phyloP scores from a whole-genome alignment of 1,284 basidiomycete species.

The Mycena sp. region DNA sequence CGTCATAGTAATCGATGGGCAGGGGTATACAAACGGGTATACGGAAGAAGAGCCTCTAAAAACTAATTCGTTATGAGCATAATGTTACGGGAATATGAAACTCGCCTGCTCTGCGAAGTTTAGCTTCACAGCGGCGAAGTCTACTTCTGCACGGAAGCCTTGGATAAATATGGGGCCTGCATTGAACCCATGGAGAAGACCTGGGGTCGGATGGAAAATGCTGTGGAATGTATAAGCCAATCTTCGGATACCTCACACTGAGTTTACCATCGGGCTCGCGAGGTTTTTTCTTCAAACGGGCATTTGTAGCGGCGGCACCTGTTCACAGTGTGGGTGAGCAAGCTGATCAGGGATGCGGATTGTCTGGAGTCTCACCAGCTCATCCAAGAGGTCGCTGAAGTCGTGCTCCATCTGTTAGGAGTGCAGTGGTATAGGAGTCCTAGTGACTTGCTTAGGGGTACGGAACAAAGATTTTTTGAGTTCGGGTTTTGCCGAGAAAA shows the following conservation, averaged over 20 bases:
- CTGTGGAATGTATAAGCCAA: not conserved
- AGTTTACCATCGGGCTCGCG: conserved; percentile 13
- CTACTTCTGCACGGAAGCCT: conserved; percentile 12
- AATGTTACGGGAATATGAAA: not conserved
- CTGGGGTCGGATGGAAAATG: conserved; percentile 14
- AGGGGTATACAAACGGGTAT: no score
- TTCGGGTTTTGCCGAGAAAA: no score
- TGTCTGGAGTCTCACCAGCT: not conserved
- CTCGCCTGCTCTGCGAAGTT: conserved; percentile 14
- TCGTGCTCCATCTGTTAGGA: conserved; percentile 24
- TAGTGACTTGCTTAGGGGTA: no score
- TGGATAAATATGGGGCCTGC: conserved; percentile 19
- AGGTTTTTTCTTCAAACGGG: not conserved
- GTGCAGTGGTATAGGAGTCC: no score
- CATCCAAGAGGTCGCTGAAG: conserved; percentile 23
- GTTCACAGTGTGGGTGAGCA: not conserved
- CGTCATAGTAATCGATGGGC: no score
- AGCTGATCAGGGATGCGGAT: not conserved
- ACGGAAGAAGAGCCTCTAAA: conserved; percentile 15
- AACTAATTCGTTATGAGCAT: not conserved
- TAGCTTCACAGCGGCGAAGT: conserved; percentile 13
- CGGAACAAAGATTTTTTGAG: no score
- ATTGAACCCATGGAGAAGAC: conserved; percentile 25
- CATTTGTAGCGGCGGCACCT: conserved; percentile 6
- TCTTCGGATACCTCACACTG: not conserved